A percentile compares a stretch with the other conserved stretches of the same genome.
phyloP scores from a whole-genome alignment of 768 basidiomycete genomes.

The Inosperma sp. region DNA sequence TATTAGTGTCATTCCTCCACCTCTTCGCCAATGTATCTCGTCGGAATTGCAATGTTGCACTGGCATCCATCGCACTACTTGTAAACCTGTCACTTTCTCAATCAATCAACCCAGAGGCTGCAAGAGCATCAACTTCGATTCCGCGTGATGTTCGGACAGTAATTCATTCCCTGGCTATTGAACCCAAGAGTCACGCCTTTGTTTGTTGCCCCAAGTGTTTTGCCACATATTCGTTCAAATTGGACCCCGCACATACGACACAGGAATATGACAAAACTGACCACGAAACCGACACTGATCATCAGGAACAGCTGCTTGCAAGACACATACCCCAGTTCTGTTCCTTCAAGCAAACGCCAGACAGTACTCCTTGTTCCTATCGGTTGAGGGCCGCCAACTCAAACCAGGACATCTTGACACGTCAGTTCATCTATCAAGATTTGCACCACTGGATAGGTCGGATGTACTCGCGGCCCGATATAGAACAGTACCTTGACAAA shows the following conservation, averaged over 20 bases:
- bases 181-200: background rate
- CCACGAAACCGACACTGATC: background rate
- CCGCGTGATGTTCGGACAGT: slow-evolving; percentile 3
- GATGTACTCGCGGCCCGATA: background rate
- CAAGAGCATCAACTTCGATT: background rate
- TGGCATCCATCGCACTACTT: background rate
- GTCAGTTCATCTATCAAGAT: slow-evolving; percentile 1
- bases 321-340: background rate
- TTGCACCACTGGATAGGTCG: background rate
- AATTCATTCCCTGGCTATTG: background rate
- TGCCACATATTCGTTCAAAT: background rate
- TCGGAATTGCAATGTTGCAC: background rate
- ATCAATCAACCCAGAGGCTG: background rate
- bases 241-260: background rate
- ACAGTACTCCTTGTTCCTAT: background rate
- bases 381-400: background rate
- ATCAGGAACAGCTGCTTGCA: background rate
- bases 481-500: background rate
- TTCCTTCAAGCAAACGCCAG: background rate
- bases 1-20: background rate
- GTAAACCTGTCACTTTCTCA: background rate
- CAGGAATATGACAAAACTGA: background rate
- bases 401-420: background rate
- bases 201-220: slow-evolving; percentile 8
- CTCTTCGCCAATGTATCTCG: slow-evolving; percentile 1